Evolutionary conservation across 139 green algal species (phyloP), one percentile per base, ranked within the genome.

Genomic region (Marvania coccoides): DNA sequence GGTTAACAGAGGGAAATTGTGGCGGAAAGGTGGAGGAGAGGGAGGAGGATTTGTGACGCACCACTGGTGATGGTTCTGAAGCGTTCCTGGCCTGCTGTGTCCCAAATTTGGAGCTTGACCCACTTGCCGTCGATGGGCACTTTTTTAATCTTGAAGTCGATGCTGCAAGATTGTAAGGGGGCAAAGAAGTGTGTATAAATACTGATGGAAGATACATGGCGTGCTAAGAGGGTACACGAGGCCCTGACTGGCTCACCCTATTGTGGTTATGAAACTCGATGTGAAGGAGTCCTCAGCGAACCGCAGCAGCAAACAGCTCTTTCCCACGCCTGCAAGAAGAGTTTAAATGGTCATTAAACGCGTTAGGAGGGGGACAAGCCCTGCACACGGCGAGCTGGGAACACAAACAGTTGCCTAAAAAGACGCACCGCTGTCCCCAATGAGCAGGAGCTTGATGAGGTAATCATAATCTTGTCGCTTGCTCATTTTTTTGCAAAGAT

Each of bases 101-200:
- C 94, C 94, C 94, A 99, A 37, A 99, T 97, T 68, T 99, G 94
- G 36, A 98, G 76, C 82, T 98, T 98, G 5, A 97, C 87, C 57
- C 83, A 85, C 62, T 97, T 97, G 28, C 88, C 84, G 42, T 96
- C 90, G 0, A 99, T 61, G 48, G 92, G 72, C 24, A 98, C 81
- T 61, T 95, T 98, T 68, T 95, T 95, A 35, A 98, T 97, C 60
- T 97, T 98, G 77, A 99, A 99, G 75, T 98, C 93, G 58, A 98
- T 96, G 19, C 90, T 95, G 74, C 53, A 76, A 1, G 24, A 8
- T 35, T 15, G 19, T 28, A 51, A n/a, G n/a, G n/a, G n/a, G n/a
- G n/a, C n/a, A n/a, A n/a, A n/a, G n/a, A n/a, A n/a, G n/a, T n/a
- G n/a, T n/a, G n/a, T n/a, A n/a, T n/a, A n/a, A n/a, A n/a, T n/a